phyloP scores from a whole-genome alignment of 163 green algal species.

The Chlamydomonas reinhardtii region DNA sequence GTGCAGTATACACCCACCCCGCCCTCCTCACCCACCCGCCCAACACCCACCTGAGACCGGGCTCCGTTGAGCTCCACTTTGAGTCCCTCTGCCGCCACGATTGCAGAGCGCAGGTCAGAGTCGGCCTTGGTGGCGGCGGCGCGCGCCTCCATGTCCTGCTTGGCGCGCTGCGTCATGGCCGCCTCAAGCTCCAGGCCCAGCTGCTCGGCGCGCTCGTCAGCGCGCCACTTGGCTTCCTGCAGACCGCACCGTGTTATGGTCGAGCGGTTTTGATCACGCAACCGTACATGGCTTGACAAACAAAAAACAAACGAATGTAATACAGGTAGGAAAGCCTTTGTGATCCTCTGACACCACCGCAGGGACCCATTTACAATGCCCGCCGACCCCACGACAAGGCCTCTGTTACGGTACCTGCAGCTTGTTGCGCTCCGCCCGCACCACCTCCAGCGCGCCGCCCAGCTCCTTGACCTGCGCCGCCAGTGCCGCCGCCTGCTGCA shows the following conservation, averaged over 20 bases:
- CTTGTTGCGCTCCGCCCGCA: constrained; percentile 51
- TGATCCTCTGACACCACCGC: too few species aligned
- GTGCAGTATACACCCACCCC: too few species aligned
- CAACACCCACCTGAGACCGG: constrained; percentile 21
- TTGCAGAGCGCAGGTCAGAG: constrained; percentile 40
- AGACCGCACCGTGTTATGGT: neutral
- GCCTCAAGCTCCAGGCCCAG: constrained; percentile 41
- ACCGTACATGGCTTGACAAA: too few species aligned
- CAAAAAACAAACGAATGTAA: too few species aligned
- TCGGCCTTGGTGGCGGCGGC: constrained; percentile 32
- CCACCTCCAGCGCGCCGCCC: constrained; percentile 13
- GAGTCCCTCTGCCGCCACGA: constrained; percentile 24
- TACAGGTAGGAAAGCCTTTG: too few species aligned
- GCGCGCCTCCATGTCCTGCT: constrained; percentile 44
- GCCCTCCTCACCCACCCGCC: too few species aligned
- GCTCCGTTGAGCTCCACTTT: constrained; percentile 28
- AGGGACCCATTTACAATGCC: too few species aligned
- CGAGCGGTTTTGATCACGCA: too few species aligned
- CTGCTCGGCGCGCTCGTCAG: constrained; percentile 49
- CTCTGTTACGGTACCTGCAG: too few species aligned
- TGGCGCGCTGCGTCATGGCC: constrained; percentile 20
- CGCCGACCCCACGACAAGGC: too few species aligned
- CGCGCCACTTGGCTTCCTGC: constrained; percentile 51
- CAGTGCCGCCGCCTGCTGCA: constrained; percentile 46
- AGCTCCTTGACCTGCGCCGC: constrained; percentile 43